Evolutionary conservation across 139 green algal genomes (phyloP).

Genomic region (Chlamydomonas eustigma): DNA sequence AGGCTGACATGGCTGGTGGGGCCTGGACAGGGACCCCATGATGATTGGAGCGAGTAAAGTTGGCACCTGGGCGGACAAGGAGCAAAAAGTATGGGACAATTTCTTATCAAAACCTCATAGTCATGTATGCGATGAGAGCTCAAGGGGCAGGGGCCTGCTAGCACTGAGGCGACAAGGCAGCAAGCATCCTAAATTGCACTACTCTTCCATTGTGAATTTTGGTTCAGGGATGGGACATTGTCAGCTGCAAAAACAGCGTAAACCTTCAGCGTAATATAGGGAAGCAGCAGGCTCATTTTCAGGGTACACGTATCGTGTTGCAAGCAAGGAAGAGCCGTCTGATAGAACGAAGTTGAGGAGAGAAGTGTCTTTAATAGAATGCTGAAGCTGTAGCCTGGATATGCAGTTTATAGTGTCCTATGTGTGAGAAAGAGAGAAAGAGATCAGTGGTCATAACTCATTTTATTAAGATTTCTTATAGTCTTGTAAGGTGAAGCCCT

Average conservation of each 20-base stretch:
- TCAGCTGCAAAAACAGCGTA: too few species aligned
- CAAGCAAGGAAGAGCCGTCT: conserved; percentile 79
- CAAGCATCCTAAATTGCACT: too few species aligned
- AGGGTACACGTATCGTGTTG: conserved; percentile 77
- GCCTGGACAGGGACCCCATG: not conserved
- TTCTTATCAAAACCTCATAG: too few species aligned
- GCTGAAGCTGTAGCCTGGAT: conserved; percentile 38
- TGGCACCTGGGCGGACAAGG: not conserved
- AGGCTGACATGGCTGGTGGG: not conserved
- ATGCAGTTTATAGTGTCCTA: conserved; percentile 58
- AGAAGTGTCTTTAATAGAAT: conserved; percentile 52
- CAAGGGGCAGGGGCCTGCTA: too few species aligned
- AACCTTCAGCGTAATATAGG: conserved; percentile 90
- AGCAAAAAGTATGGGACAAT: too few species aligned
- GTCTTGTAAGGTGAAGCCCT: too few species aligned
- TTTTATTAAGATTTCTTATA: too few species aligned
- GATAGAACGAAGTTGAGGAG: conserved; percentile 92
- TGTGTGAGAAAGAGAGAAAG: not conserved
- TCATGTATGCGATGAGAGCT: too few species aligned
- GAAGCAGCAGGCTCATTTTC: conserved; percentile 57
- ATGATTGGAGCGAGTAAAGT: not conserved
- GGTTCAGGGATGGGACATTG: too few species aligned
- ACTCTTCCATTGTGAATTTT: too few species aligned
- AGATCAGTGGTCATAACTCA: too few species aligned
- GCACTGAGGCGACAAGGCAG: too few species aligned